Base-by-base conservation (phyloP, 2,329 filamentous ascomycete genomes). In the Fusarium luffae region DNA sequence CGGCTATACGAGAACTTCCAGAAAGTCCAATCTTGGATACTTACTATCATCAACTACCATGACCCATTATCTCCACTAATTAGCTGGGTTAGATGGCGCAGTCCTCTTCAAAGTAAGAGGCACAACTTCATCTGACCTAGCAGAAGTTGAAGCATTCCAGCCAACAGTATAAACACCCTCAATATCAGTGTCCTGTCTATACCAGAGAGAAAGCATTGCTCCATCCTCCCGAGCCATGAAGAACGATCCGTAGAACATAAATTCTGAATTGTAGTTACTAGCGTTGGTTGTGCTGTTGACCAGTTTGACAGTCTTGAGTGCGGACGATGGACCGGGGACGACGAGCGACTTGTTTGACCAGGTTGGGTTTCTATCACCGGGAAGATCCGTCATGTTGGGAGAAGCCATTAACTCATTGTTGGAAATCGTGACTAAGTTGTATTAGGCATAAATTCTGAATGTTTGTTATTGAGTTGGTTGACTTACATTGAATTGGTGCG, bases 321-420 rank as follows among this genome's bases (percentile, higher is more conserved):
- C 41, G 1, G 60, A 63, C 2, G 48, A 56, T 1, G 60, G 58
- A 8, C 28, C 48, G 1, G 48, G 60, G 3, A 63, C 28, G 1
- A 30, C 60, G 12, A 63, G 32, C 1, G 58, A n/a, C 16, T 30
- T 28, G 19, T 63, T 63, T 9, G 48, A 43, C 60, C 60, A 63
- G 16, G 28, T 48, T 4, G 58, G 47, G 10, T 48, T 16, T 10
- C 21, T 51, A 4, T 51, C 42, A 13, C 18, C 21, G 1, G 41
- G 30, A 16, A 23, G 32, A 2, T 14, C 21, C 2, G 60, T 63
- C 4, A 34, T 63, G 34, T 63, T 63, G 6, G 60, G 60, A 3
- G 58, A 63, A 2, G 34, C 60, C 7, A 5, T 5, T 28, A 32
- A 40, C 2, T 19, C 19, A 9, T 19, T 28, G 10, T 63, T 34